Percentiles rank a stretch among this genome's conserved stretches.
Evolutionary conservation across 352 stramenopile species (phyloP).

Genomic region (Pythium periplocum): DNA sequence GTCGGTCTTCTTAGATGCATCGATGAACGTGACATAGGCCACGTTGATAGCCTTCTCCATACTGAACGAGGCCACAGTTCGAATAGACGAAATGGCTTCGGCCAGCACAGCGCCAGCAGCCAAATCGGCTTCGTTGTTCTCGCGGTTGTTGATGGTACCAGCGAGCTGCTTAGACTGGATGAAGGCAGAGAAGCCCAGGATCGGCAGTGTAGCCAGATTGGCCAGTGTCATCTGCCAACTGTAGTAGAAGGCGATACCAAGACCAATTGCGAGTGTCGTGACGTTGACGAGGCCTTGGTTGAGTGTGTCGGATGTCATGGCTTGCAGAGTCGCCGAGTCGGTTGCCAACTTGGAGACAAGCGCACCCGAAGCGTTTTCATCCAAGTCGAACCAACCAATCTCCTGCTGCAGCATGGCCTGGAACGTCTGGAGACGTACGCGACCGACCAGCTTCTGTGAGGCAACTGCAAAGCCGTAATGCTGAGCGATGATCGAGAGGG

Average conservation of each 20-base stretch:
- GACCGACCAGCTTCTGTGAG: slow-evolving; percentile 23
- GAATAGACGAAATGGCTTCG: slow-evolving; percentile 40
- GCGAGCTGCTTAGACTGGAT: slow-evolving; percentile 18
- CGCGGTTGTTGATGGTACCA: slow-evolving; percentile 9
- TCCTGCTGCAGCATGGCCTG: slow-evolving; percentile 46
- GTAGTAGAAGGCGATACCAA: slow-evolving; percentile 24
- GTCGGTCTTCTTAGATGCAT: slow-evolving; percentile 32
- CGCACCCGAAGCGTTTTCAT: slow-evolving; percentile 41
- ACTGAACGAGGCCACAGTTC: slow-evolving; percentile 53
- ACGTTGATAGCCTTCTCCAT: slow-evolving; percentile 34
- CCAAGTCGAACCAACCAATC: slow-evolving; percentile 57
- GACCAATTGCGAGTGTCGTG: slow-evolving; percentile 15
- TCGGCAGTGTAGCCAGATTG: slow-evolving; percentile 19
- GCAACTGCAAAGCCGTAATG: slow-evolving; percentile 32
- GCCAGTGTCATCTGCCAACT: slow-evolving; percentile 34
- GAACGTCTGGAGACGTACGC: slow-evolving; percentile 24
- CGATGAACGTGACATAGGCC: slow-evolving; percentile 30
- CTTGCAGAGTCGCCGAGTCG: slow-evolving; percentile 47
- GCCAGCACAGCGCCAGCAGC: slow-evolving; percentile 33
- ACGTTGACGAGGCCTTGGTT: slow-evolving; percentile 23
- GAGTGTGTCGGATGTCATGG: slow-evolving; percentile 25
- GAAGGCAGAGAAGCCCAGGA: background rate
- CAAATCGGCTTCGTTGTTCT: slow-evolving; percentile 30
- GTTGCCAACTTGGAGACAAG: slow-evolving; percentile 41
- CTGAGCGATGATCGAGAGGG: slow-evolving; percentile 15